These are phyloP conservation scores for Raddia guianensis DNA, from an alignment of 176 grass and related monocot species.

Conservation along the genomic window DNA sequence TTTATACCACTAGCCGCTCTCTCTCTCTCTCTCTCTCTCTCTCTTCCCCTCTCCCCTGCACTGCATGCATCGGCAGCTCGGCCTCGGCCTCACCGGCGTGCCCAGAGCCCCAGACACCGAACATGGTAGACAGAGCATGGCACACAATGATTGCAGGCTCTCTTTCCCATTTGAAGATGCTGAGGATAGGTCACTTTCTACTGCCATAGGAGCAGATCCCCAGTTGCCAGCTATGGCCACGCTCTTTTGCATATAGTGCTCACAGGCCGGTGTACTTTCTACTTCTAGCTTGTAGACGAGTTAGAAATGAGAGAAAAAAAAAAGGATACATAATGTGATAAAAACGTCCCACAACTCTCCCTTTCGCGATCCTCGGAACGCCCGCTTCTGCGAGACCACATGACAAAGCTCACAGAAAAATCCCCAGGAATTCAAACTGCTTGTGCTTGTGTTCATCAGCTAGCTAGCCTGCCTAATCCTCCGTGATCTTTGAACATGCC, in stretches of 20 bases:
- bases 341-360: no score
- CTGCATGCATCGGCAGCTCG: slow-evolving; percentile 26
- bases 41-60: neutral
- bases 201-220: slow-evolving; percentile 57
- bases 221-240: slow-evolving; percentile 54
- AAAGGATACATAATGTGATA: neutral
- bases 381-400: slow-evolving; percentile 4
- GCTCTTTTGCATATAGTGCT: slow-evolving; percentile 59
- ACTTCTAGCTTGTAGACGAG: slow-evolving; percentile 13
- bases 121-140: slow-evolving; percentile 49
- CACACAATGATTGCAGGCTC: slow-evolving; percentile 68
- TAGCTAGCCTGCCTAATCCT: neutral
- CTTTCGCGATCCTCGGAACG: neutral
- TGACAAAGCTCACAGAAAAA: neutral
- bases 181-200: slow-evolving; percentile 73
- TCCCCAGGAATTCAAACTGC: neutral
- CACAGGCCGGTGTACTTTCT: slow-evolving; percentile 54
- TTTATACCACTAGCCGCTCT: neutral
- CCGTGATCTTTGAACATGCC: neutral
- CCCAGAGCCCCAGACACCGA: slow-evolving; percentile 54
- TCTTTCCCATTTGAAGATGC: slow-evolving; percentile 67
- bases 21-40: neutral
- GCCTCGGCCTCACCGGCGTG: slow-evolving; percentile 7
- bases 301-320: neutral
- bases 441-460: neutral